These are phyloP conservation scores for Picea abies DNA, from an alignment of 83 land plant genomes.

Conservation along the genomic window DNA sequence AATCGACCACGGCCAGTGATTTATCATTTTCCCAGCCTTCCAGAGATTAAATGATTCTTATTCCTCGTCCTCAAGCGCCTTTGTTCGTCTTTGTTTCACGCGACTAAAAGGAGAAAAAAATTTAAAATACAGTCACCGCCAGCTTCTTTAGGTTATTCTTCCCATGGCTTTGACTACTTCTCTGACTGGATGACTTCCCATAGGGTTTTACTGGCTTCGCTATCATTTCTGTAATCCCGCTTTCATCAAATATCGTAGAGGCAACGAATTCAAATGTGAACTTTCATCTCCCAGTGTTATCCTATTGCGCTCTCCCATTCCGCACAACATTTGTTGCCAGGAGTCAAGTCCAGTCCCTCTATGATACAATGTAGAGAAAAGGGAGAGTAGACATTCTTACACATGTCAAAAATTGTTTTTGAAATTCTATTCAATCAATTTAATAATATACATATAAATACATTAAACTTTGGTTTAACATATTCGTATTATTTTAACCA, in stretches of 20 bases:
- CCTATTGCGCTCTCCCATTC: background rate
- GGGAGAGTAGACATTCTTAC: no score
- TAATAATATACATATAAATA: no score
- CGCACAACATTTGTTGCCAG: no score
- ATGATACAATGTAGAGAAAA: no score
- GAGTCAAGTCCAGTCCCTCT: no score
- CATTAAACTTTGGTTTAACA: no score
- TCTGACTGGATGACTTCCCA: background rate
- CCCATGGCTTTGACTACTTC: background rate
- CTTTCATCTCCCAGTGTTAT: background rate
- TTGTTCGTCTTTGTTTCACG: constrained; percentile 2
- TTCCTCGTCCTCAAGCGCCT: background rate
- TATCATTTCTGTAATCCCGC: background rate
- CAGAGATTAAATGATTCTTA: background rate
- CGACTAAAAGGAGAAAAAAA: background rate
- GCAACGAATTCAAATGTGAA: background rate
- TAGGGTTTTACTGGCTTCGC: background rate
- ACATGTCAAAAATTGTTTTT: no score
- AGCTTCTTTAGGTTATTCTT: background rate
- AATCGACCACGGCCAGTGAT: background rate
- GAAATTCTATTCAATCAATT: no score
- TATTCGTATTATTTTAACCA: no score
- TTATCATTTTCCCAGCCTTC: background rate
- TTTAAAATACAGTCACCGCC: background rate
- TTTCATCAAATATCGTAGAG: constrained; percentile 15